These are phyloP conservation scores for Serendipita sp. DNA, from an alignment of 768 basidiomycete species.

Conservation along the genomic window DNA sequence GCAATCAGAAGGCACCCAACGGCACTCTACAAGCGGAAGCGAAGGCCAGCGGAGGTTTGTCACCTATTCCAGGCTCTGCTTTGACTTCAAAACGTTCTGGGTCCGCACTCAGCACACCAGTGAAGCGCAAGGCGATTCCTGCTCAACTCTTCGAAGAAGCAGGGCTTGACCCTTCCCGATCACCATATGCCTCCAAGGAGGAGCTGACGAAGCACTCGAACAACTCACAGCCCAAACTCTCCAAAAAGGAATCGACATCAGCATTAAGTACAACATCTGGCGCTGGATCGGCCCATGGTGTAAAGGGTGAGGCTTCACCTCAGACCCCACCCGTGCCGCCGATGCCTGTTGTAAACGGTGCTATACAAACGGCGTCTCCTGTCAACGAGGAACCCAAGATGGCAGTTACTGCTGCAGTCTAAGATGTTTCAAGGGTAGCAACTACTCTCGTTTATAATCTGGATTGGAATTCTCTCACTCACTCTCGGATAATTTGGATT, in stretches of 20 bases:
- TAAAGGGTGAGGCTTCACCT: not conserved
- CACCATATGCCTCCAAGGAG: constrained; percentile 2
- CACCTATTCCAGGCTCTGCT: not conserved
- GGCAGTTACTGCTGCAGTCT: not conserved
- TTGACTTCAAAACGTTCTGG: not conserved
- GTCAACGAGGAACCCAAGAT: not conserved
- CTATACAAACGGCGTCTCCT: not conserved
- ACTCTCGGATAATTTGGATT: too few relatives aligned
- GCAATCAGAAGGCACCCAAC: not conserved
- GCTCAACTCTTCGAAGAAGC: constrained; percentile 4
- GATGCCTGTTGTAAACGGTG: too few relatives aligned
- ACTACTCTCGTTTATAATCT: too few relatives aligned
- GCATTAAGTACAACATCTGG: not conserved
- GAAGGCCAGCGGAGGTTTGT: not conserved
- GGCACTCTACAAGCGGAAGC: not conserved
- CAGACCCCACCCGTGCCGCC: not conserved
- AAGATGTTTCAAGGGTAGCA: too few relatives aligned
- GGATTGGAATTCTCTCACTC: too few relatives aligned
- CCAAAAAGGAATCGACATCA: not conserved
- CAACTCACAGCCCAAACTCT: not conserved
- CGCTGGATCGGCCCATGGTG: not conserved
- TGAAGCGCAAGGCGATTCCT: constrained; percentile 5
- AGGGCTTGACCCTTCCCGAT: not conserved
- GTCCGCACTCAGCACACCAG: not conserved
- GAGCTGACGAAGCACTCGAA: not conserved